phyloP scores from a whole-genome alignment of 352 stramenopile genomes.

The Phytophthora pini region DNA sequence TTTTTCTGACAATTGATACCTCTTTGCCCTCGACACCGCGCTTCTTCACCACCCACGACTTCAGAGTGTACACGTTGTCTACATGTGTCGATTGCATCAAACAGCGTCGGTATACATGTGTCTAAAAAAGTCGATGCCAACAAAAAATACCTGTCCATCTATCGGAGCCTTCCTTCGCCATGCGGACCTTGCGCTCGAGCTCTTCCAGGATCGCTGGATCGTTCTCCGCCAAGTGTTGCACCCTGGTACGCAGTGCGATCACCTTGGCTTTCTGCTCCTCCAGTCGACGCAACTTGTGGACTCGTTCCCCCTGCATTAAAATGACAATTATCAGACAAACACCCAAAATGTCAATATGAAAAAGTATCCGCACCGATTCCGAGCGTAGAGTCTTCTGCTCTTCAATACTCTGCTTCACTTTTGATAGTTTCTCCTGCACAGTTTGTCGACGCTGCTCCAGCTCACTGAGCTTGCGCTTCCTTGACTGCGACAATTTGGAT shows the following conservation, averaged over 20 bases:
- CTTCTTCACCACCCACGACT: conserved; percentile 85
- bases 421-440: conserved; percentile 48
- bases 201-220: conserved; percentile 72
- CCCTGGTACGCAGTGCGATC: conserved; percentile 52
- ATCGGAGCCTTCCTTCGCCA: conserved; percentile 76
- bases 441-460: conserved; percentile 58
- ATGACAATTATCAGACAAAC: background rate
- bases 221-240: conserved; percentile 77
- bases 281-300: conserved; percentile 63
- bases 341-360: background rate
- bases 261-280: conserved; percentile 58
- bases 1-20: conserved; percentile 28
- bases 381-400: conserved; percentile 54
- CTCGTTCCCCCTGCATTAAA: conserved; percentile 59
- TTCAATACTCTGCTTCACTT: conserved; percentile 59
- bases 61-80: conserved; percentile 88
- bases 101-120: too few species aligned
- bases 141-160: conserved; percentile 69
- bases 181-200: conserved; percentile 62
- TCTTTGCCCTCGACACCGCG: conserved; percentile 66
- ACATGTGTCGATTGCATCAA: background rate
- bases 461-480: conserved; percentile 78
- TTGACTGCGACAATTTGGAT: conserved; percentile 81
- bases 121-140: background rate
- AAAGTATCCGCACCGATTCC: conserved; percentile 53